Evolutionary conservation across 2,329 filamentous ascomycete species (phyloP).

Genomic region (Didymella segeticola): DNA sequence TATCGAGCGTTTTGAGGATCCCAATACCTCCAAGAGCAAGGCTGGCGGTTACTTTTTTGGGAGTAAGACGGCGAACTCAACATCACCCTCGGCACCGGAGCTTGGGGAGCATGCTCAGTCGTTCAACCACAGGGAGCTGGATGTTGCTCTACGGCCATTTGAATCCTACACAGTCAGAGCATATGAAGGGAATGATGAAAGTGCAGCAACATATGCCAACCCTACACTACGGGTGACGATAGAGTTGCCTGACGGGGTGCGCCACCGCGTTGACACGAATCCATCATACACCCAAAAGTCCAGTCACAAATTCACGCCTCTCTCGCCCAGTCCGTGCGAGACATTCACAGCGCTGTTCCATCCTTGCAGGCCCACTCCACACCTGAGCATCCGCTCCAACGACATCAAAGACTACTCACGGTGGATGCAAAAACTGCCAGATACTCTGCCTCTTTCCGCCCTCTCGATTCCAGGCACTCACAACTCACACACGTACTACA

Average conservation of each 20-base stretch:
- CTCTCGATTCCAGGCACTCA: constrained; percentile 95
- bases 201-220: constrained; percentile 32
- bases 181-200: constrained; percentile 47
- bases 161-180: constrained; percentile 66
- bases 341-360: constrained; percentile 55
- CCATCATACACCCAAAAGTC: constrained; percentile 62
- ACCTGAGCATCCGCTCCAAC: constrained; percentile 40
- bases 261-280: constrained; percentile 71
- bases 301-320: constrained; percentile 47
- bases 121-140: constrained; percentile 67
- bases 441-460: constrained; percentile 75
- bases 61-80: constrained; percentile 29
- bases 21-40: constrained; percentile 50
- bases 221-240: constrained; percentile 79
- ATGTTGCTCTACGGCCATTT: constrained; percentile 72
- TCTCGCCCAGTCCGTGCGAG: constrained; percentile 49
- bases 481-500: constrained; percentile 86
- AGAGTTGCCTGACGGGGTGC: constrained; percentile 63
- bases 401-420: constrained; percentile 64
- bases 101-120: constrained; percentile 64
- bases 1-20: constrained; percentile 74
- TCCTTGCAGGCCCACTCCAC: constrained; percentile 51
- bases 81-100: constrained; percentile 49
- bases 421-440: constrained; percentile 82
- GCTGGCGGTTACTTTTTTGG: constrained; percentile 43